Evolutionary conservation across 108 stramenopile species (phyloP).

Genomic region (Hondaea fermentalgiana): DNA sequence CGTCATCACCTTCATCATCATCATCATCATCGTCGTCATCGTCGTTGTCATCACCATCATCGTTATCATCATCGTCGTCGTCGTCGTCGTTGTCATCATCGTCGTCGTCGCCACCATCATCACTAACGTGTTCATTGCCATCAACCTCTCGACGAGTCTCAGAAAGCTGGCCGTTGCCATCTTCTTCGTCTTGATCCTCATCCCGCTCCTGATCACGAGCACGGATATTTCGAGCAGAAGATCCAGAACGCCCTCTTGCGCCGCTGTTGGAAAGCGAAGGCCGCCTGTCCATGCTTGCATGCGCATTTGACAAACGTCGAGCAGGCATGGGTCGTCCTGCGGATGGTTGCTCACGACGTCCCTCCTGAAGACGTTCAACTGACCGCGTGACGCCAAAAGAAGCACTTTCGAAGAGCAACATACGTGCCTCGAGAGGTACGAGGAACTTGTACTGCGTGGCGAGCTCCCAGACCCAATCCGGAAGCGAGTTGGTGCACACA

Average conservation of each 20-base stretch:
- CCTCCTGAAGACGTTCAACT: neutral
- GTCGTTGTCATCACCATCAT: neutral
- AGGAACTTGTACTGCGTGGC: neutral
- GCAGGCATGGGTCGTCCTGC: neutral
- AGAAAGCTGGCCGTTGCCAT: neutral
- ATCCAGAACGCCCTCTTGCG: neutral
- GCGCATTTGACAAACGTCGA: neutral
- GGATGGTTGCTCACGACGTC: neutral
- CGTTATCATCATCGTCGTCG: neutral
- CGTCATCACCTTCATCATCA: neutral
- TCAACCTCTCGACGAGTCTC: neutral
- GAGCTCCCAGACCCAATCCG: neutral
- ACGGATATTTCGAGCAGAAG: neutral
- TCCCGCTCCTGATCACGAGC: neutral
- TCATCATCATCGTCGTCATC: neutral
- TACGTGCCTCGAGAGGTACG: neutral
- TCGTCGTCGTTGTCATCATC: neutral
- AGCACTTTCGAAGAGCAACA: neutral
- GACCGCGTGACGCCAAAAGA: neutral
- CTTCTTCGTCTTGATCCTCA: neutral
- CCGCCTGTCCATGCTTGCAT: neutral
- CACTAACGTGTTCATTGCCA: neutral
- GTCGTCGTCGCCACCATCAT: neutral
- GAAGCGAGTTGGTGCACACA: neutral
- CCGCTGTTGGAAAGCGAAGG: neutral